Conservation (phyloP, 2,329 filamentous ascomycete species). For the Lachnellula hyalina region DNA sequence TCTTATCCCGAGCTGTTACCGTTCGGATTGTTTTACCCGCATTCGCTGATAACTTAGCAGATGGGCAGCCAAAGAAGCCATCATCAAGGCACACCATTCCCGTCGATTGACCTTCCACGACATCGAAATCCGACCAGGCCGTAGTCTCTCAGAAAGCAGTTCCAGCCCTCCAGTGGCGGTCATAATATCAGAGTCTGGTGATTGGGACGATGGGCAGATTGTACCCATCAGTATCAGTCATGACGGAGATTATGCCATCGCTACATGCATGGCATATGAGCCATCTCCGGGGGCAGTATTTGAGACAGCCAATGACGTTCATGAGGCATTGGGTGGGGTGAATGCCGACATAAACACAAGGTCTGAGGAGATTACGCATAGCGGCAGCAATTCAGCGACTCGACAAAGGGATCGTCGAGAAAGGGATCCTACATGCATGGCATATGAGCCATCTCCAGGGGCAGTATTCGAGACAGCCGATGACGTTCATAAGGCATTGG, state of each 20-base stretch:
- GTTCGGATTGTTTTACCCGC: too few relatives aligned
- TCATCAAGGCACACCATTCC: conserved; percentile 64
- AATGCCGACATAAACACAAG: too few relatives aligned
- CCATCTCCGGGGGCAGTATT: not conserved
- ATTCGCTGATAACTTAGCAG: conserved; percentile 5
- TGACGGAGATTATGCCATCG: conserved; percentile 75
- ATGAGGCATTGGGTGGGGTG: too few relatives aligned
- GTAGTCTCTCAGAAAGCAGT: not conserved
- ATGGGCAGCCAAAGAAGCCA: conserved; percentile 66
- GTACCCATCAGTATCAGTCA: conserved; percentile 80
- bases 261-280: conserved; percentile 54
- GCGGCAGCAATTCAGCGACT: too few relatives aligned
- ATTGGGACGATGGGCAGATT: conserved; percentile 40
- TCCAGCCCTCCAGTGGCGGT: conserved; percentile 19
- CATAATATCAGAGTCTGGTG: conserved; percentile 26
- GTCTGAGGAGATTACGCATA: too few relatives aligned
- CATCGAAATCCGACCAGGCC: conserved; percentile 40
- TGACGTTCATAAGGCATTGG: too few relatives aligned
- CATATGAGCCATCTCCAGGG: conserved; percentile 27
- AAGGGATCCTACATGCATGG: conserved; percentile 52
- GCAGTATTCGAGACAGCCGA: too few relatives aligned
- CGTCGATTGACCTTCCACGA: conserved; percentile 56
- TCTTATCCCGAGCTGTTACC: too few relatives aligned
- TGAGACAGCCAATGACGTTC: too few relatives aligned
- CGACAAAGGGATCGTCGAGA: too few relatives aligned